Evolutionary conservation across 176 grass and related monocot genomes (phyloP).

Genomic region (Luzula sylvatica): DNA sequence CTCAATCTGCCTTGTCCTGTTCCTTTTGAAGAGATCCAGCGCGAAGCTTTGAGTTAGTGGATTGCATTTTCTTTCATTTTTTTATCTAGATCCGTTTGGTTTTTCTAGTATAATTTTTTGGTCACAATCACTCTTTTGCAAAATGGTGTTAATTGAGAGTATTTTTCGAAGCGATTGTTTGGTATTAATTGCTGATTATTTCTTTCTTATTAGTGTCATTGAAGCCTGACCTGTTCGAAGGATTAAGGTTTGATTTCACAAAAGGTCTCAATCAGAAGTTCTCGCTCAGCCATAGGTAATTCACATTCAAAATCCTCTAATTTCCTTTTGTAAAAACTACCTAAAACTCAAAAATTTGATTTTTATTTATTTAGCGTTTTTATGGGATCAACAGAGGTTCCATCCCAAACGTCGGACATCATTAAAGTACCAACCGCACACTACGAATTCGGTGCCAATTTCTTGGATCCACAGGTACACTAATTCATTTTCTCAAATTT

Average conservation of each 20-base stretch:
- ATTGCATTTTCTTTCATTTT: not conserved
- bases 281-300: conserved; percentile 82
- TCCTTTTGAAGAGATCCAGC: conserved; percentile 97
- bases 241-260: conserved; percentile 92
- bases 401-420: conserved; percentile 54
- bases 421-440: conserved; percentile 91
- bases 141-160: not conserved
- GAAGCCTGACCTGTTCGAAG: conserved; percentile 95
- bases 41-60: conserved; percentile 75
- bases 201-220: conserved; percentile 64
- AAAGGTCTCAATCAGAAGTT: conserved; percentile 85
- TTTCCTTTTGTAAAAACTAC: conserved; percentile 5
- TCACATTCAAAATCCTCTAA: not conserved
- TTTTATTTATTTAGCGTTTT: conserved; percentile 40
- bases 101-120: not conserved
- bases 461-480: conserved; percentile 80
- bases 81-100: conserved; percentile 4
- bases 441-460: conserved; percentile 98
- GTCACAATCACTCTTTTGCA: not conserved
- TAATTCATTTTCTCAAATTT: conserved; percentile 1
- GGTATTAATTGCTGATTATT: not conserved
- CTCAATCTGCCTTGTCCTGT: conserved; percentile 86
- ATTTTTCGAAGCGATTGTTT: not conserved
- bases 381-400: conserved; percentile 90
- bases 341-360: not conserved